Base-by-base conservation (phyloP, 768 basidiomycete genomes). In the Sporobolomyces roseus region DNA sequence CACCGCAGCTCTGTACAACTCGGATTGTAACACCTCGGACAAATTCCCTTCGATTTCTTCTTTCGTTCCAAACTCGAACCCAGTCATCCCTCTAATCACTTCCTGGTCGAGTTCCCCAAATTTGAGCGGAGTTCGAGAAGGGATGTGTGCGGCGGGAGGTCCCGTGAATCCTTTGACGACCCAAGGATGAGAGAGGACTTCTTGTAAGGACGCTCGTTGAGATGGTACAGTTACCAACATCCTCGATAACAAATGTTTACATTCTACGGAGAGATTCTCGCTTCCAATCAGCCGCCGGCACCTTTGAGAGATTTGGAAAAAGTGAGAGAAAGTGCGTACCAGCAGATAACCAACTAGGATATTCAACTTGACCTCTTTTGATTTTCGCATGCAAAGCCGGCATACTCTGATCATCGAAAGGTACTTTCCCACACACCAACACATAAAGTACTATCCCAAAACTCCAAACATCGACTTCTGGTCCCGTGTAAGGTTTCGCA, bases 351-450 rank as follows among this genome's bases (percentile, higher is more conserved):
- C 96, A 99, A 3, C 90, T 89, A 0, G 94, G 94, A 76, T 98
- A 98, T 76, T 99, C 96, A 36, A 97, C 93, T 46, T 93, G 80
- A 0, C 96, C 94, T 7, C 93, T 86, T 79, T 99, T 99, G 80
- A 99, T 99, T 81, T 98, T 99, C 30, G 96, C 96, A 78, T 98
- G 96, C 61, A 99, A 81, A 0, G 96, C 96, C 2, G 96, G 94
- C 96, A 98, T 99, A 77, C 89, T 93, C 79, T 98, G 92, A 78
- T 99, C 96, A 75, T 99, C 96, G 77, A 99, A 98, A 0, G 96
- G 94, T 4, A 99, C 96, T 80, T 96, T 97, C 54, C 96, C 96
- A 77, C 94, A 99, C 0, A 99, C 93, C 59, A 99, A 84, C 25
- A 96, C 93, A 75, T 98, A 98, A 30, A 99, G 84, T 9, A 99